A percentile compares a stretch with the other conserved stretches of the same genome.
These are phyloP conservation scores for Pisolithus orientalis DNA, from an alignment of 768 basidiomycete species.

Conservation along the genomic window DNA sequence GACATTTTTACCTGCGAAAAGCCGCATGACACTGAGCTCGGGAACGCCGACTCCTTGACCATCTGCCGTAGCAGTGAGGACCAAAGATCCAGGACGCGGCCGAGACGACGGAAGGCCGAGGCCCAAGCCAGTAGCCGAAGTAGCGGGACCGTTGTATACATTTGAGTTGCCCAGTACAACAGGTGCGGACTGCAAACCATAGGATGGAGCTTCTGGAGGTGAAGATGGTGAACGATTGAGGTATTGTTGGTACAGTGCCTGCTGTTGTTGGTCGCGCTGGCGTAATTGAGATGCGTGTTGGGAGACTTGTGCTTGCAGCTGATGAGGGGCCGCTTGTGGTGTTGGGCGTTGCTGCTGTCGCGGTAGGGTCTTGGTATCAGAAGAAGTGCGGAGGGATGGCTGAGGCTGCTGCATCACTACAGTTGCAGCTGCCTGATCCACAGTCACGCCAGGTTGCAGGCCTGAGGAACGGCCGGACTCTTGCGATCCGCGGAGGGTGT, in stretches of 20 bases:
- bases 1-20: slow-evolving; percentile 88
- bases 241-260: slow-evolving; percentile 82
- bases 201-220: slow-evolving; percentile 67
- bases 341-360: slow-evolving; percentile 20
- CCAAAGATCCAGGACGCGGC: slow-evolving; percentile 72
- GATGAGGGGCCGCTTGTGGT: slow-evolving; percentile 25
- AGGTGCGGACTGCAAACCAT: slow-evolving; percentile 71
- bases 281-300: slow-evolving; percentile 64
- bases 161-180: slow-evolving; percentile 47
- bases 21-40: slow-evolving; percentile 88
- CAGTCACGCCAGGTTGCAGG: slow-evolving; percentile 27
- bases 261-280: slow-evolving; percentile 85
- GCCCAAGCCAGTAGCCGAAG: slow-evolving; percentile 35
- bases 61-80: slow-evolving; percentile 57
- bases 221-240: slow-evolving; percentile 82
- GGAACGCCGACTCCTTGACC: slow-evolving; percentile 61
- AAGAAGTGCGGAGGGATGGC: slow-evolving; percentile 20
- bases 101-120: slow-evolving; percentile 47
- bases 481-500: slow-evolving; percentile 47
- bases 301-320: slow-evolving; percentile 42
- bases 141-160: slow-evolving; percentile 35
- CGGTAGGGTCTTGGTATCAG: slow-evolving; percentile 15
- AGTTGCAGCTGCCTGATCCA: slow-evolving; percentile 44
- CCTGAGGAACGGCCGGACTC: slow-evolving; percentile 56
- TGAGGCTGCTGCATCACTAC: slow-evolving; percentile 58